Evolutionary conservation across 805 yeast genomes (phyloP).

Genomic region (Jamesozyma gamospora): DNA sequence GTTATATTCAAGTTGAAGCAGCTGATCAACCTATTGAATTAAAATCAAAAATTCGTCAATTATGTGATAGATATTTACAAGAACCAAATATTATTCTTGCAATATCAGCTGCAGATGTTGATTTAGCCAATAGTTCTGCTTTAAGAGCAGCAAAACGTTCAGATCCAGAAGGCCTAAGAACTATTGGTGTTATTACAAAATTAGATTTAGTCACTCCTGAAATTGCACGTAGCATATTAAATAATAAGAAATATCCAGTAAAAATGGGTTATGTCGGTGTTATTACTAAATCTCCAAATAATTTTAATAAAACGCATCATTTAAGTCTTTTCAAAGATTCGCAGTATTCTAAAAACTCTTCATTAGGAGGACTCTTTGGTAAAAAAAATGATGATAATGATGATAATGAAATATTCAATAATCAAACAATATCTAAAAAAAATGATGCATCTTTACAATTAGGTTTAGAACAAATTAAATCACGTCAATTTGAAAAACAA

Average conservation of each 20-base stretch:
- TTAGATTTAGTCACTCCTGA: constrained; percentile 79
- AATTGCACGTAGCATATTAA: constrained; percentile 55
- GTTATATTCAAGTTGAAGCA: constrained; percentile 93
- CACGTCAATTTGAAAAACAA: constrained; percentile 56
- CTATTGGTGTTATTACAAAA: constrained; percentile 93
- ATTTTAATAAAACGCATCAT: constrained; percentile 6
- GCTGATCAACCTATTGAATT: constrained; percentile 88
- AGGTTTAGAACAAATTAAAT: constrained; percentile 20
- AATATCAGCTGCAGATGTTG: constrained; percentile 96
- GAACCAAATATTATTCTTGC: constrained; percentile 93
- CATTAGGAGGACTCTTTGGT: constrained; percentile 10
- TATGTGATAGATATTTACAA: constrained; percentile 79
- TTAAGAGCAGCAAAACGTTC: constrained; percentile 78
- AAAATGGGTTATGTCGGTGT: constrained; percentile 98
- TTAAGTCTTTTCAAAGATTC: constrained; percentile 12
- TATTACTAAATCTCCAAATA: constrained; percentile 69
- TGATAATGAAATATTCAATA: not conserved
- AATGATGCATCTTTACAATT: not conserved
- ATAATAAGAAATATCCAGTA: constrained; percentile 77
- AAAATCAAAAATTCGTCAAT: constrained; percentile 63
- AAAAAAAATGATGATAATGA: constrained; percentile 2
- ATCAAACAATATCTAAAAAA: not conserved
- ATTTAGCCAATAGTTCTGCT: constrained; percentile 92
- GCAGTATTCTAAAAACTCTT: not conserved
- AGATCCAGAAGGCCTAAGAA: constrained; percentile 91